These are phyloP conservation scores for Boletus coccyginus DNA, from an alignment of 768 basidiomycete species.

Conservation along the genomic window DNA sequence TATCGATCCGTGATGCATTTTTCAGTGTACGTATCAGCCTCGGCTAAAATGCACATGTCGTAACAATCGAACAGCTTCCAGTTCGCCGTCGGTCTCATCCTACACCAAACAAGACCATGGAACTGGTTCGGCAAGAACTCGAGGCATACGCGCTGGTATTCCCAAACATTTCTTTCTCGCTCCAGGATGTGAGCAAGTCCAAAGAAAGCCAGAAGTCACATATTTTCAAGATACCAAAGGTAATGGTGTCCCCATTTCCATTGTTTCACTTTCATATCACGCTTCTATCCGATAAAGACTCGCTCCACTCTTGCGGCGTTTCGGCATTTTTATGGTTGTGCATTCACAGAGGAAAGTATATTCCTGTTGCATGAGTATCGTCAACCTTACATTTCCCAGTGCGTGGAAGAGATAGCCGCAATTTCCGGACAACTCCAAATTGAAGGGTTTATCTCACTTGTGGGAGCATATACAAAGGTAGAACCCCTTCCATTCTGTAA, in stretches of 20 bases:
- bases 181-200: slow-evolving; percentile 52
- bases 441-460: slow-evolving; percentile 83
- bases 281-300: slow-evolving; percentile 46
- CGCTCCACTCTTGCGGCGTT: slow-evolving; percentile 64
- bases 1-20: slow-evolving; percentile 86
- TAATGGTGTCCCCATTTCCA: slow-evolving; percentile 31
- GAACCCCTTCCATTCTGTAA: slow-evolving; percentile 14
- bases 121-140: slow-evolving; percentile 66
- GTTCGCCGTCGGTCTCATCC: slow-evolving; percentile 75
- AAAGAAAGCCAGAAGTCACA: slow-evolving; percentile 41
- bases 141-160: slow-evolving; percentile 74
- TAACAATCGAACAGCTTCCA: slow-evolving; percentile 55
- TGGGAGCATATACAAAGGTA: slow-evolving; percentile 74
- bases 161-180: slow-evolving; percentile 63
- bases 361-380: slow-evolving; percentile 14
- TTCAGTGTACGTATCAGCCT: slow-evolving; percentile 60
- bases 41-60: neutral
- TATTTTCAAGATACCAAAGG: slow-evolving; percentile 65
- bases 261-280: slow-evolving; percentile 9
- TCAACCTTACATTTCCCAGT: slow-evolving; percentile 40
- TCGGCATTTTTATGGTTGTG: slow-evolving; percentile 69
- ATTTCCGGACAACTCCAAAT: slow-evolving; percentile 50
- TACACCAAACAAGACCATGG: slow-evolving; percentile 54
- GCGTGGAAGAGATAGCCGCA: slow-evolving; percentile 62
- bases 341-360: slow-evolving; percentile 60